Evolutionary conservation across 345 rosid species (phyloP).

Genomic region (Pugionium cornutum): DNA sequence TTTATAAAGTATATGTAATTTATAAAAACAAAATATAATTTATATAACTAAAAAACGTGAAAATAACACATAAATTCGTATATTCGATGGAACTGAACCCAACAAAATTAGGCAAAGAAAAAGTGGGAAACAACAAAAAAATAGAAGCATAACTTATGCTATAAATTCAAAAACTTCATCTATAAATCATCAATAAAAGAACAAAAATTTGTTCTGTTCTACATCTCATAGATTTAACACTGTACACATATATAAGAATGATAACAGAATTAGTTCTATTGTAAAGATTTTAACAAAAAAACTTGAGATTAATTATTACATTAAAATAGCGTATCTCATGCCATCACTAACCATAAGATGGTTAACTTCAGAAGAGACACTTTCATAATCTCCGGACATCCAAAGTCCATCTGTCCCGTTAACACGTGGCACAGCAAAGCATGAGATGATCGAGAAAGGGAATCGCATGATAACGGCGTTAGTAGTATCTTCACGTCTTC

Average conservation of each 20-base stretch:
- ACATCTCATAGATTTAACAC: slow-evolving; percentile 25
- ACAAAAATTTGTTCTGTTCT: slow-evolving; percentile 28
- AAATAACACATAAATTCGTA: too few species aligned
- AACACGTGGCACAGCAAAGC: slow-evolving; percentile 70
- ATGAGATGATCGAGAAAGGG: slow-evolving; percentile 57
- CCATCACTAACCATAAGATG: slow-evolving; percentile 87
- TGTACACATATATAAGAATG: neutral
- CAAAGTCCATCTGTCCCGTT: slow-evolving; percentile 68
- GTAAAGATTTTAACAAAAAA: too few species aligned
- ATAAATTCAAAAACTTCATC: neutral
- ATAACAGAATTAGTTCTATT: neutral
- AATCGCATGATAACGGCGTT: slow-evolving; percentile 52
- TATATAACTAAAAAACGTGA: too few species aligned
- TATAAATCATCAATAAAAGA: slow-evolving; percentile 13
- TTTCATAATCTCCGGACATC: slow-evolving; percentile 63
- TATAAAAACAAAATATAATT: too few species aligned
- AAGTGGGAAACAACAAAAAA: neutral
- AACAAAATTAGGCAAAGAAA: neutral
- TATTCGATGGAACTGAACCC: too few species aligned
- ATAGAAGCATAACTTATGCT: neutral
- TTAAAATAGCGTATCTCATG: slow-evolving; percentile 88
- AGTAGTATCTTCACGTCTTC: slow-evolving; percentile 9
- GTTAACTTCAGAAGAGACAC: slow-evolving; percentile 70
- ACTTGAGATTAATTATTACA: slow-evolving; percentile 44
- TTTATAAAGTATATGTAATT: too few species aligned